These are phyloP conservation scores for Paramecium pentaurelia DNA, from an alignment of 73 alveolate genomes.

Conservation along the genomic window DNA sequence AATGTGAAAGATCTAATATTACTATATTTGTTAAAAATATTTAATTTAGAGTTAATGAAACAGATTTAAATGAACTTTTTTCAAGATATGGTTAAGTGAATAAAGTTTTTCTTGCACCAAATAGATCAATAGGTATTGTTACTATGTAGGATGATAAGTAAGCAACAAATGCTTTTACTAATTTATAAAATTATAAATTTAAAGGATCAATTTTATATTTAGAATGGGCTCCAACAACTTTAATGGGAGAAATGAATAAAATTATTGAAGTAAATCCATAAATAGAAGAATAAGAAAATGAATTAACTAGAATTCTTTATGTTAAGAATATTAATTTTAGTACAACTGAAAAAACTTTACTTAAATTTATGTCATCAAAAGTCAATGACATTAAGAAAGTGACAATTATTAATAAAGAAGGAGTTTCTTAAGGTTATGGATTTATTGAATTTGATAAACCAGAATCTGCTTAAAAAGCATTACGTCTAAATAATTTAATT, in stretches of 20 bases:
- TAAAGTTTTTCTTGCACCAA: conserved; percentile 85
- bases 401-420: conserved; percentile 81
- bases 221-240: conserved; percentile 89
- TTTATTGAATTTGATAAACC: conserved; percentile 89
- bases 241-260: conserved; percentile 62
- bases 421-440: conserved; percentile 94
- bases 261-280: conserved; percentile 67
- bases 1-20: conserved; percentile 79
- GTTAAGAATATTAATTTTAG: conserved; percentile 89
- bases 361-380: conserved; percentile 70
- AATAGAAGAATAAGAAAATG: conserved; percentile 65
- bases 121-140: conserved; percentile 91
- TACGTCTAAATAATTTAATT: conserved; percentile 80
- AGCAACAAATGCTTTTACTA: conserved; percentile 91
- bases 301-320: conserved; percentile 81
- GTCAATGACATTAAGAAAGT: conserved; percentile 78
- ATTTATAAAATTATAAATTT: conserved; percentile 75
- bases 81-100: conserved; percentile 86
- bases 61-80: conserved; percentile 80
- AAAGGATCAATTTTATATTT: conserved; percentile 74
- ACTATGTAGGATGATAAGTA: conserved; percentile 78
- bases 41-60: conserved; percentile 73
- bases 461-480: conserved; percentile 85
- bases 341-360: conserved; percentile 83
- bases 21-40: conserved; percentile 89